Percentiles rank a stretch among this genome's conserved stretches.
These are phyloP conservation scores for Centella asiatica DNA, from an alignment of 129 eudicot species.

Conservation along the genomic window DNA sequence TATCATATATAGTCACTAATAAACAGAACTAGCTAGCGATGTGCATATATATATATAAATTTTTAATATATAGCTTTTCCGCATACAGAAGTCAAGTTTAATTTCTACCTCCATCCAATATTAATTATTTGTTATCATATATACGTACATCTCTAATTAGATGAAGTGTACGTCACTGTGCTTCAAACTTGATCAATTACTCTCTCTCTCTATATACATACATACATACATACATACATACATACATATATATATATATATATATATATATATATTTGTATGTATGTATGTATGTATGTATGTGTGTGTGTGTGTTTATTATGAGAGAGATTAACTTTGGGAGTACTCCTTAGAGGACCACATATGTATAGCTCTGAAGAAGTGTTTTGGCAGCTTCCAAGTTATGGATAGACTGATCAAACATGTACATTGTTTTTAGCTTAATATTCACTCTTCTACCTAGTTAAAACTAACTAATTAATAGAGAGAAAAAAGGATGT, in stretches of 20 bases:
- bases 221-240: too few relatives aligned
- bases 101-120: too few relatives aligned
- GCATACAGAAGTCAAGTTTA: constrained; percentile 12
- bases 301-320: not conserved
- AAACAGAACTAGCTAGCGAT: too few relatives aligned
- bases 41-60: not conserved
- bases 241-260: too few relatives aligned
- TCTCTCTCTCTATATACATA: too few relatives aligned
- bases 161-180: constrained; percentile 34
- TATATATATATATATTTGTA: not conserved
- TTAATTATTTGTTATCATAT: constrained; percentile 18
- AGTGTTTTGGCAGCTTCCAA: constrained; percentile 13
- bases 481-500: too few relatives aligned
- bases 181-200: too few relatives aligned
- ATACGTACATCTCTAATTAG: constrained; percentile 6
- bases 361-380: not conserved
- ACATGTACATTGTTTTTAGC: too few relatives aligned
- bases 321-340: constrained; percentile 9
- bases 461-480: not conserved
- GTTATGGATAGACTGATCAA: not conserved
- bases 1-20: too few relatives aligned
- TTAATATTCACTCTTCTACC: not conserved
- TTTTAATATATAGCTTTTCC: constrained; percentile 1
- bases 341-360: constrained; percentile 24
- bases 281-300: not conserved